Evolutionary conservation across 2,329 filamentous ascomycete species (phyloP).

Genomic region (Arthroderma sp.): DNA sequence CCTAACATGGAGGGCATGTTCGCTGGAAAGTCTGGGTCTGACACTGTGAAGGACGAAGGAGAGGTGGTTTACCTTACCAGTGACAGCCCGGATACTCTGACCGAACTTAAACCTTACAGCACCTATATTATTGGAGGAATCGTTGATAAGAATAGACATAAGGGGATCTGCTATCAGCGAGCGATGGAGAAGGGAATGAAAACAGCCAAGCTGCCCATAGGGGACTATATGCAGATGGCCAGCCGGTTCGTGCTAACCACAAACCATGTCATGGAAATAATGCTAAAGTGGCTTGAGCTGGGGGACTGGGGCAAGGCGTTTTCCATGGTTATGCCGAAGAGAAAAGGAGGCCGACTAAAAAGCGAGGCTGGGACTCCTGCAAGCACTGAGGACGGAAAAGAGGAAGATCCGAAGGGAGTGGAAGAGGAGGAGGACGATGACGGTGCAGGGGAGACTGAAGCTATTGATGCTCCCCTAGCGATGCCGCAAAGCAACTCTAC

Average conservation of each 20-base stretch:
- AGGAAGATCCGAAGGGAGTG: not conserved
- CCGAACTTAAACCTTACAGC: constrained; percentile 71
- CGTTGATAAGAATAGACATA: constrained; percentile 93
- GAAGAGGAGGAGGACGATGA: not conserved
- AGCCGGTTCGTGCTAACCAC: constrained; percentile 78
- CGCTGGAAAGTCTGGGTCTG: constrained; percentile 19
- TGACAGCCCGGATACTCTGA: constrained; percentile 76
- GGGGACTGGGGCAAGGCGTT: constrained; percentile 91
- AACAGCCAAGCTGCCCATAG: constrained; percentile 85
- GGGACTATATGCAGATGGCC: constrained; percentile 86
- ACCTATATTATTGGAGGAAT: constrained; percentile 89
- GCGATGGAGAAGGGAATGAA: constrained; percentile 64
- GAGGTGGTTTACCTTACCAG: constrained; percentile 80
- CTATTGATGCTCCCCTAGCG: not conserved
- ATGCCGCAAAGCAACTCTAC: too few species aligned
- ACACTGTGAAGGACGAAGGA: constrained; percentile 32
- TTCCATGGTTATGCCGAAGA: constrained; percentile 71
- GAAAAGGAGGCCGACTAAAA: constrained; percentile 44
- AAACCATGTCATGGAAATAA: constrained; percentile 94
- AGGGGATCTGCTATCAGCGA: constrained; percentile 79
- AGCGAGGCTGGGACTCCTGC: not conserved
- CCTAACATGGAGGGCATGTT: constrained; percentile 52
- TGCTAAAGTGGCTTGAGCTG: constrained; percentile 81
- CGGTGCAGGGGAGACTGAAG: not conserved
- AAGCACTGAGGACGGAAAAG: constrained; percentile 6